These are phyloP conservation scores for Alternaria triticimaculans DNA, from an alignment of 2,329 filamentous ascomycete species.

Conservation along the genomic window DNA sequence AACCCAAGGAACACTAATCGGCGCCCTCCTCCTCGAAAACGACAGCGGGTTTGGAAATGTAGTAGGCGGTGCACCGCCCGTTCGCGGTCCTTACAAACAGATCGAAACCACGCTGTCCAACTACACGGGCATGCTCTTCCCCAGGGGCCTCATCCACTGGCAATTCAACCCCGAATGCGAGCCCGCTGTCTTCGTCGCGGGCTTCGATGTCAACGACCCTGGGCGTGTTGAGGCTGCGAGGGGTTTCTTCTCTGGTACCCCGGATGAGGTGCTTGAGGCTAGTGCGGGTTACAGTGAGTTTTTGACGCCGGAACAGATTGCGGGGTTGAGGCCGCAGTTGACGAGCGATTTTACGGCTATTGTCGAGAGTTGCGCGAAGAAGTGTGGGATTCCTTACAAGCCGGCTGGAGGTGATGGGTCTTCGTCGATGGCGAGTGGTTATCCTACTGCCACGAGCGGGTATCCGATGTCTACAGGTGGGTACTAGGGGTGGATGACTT, in stretches of 20 bases:
- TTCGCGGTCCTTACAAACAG: slow-evolving; percentile 29
- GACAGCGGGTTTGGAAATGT: slow-evolving; percentile 29
- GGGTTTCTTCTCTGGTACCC: slow-evolving; percentile 37
- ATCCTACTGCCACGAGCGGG: not conserved
- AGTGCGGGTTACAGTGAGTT: slow-evolving; percentile 24
- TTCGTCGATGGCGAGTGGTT: not conserved
- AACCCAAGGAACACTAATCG: slow-evolving; percentile 43
- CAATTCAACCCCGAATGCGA: slow-evolving; percentile 53
- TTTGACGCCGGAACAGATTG: slow-evolving; percentile 22
- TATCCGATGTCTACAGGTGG: not conserved
- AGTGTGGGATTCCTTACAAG: slow-evolving; percentile 24
- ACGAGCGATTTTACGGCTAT: slow-evolving; percentile 25
- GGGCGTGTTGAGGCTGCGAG: slow-evolving; percentile 41
- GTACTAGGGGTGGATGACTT: not conserved
- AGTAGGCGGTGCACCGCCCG: slow-evolving; percentile 23
- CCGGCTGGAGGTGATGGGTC: not conserved
- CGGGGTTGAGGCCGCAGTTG: slow-evolving; percentile 16
- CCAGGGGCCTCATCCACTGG: slow-evolving; percentile 51
- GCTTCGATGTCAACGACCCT: slow-evolving; percentile 48
- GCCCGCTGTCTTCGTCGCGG: slow-evolving; percentile 48
- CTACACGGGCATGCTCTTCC: slow-evolving; percentile 51
- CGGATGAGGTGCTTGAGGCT: slow-evolving; percentile 25
- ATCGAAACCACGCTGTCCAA: slow-evolving; percentile 44
- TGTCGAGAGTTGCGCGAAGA: slow-evolving; percentile 28
- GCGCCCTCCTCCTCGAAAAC: slow-evolving; percentile 50